Evolutionary conservation across 805 yeast species (phyloP), one percentile per base, ranked within the genome.

Genomic region (Candida awuae): DNA sequence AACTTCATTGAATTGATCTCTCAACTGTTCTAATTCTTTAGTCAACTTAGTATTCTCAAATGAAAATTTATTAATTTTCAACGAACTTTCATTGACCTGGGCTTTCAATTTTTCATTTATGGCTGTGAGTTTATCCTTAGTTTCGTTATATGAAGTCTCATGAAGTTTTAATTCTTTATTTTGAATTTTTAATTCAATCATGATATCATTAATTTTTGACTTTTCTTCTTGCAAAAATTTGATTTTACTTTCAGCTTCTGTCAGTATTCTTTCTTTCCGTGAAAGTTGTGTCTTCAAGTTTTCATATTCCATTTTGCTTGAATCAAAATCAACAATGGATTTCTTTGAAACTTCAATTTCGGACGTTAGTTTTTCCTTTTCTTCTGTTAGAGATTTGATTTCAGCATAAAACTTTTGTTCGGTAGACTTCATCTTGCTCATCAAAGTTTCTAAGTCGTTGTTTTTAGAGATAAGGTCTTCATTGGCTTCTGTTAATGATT

Each of bases 291-390:
- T 53, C 38, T 66, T 66, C 19, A 68, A 52, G 4, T 74, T 64
- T 1, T 72, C 68, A 20, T 73, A 53, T 43, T 74, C 78, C 19
- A 71, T 51, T 47, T 73, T 73, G 36, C 67, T 52, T 6, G 73
- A 62, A 6, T 70, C 61, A 23, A 69, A 77, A 21, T 58, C 58
- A 35, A 62, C 53, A 21, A 47, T 52, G n/a, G 67, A 54, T 15
- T 62, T 67, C 15, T 53, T 56, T n/a, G 68, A 51, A n/a, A 70
- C 74, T 6, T 56, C 56, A 9, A 50, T 39, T 33, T 52, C 60
- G 37, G 33, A 46, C 38, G 44, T 45, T 21, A 53, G 26, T 1
- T 32, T 25, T 12, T 41, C 56, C 33, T 65, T 69, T 38, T 73
- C 77, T 21, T 57, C 60, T 4, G 50, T 55, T 21, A 67, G 43